Evolutionary conservation across 345 rosid genomes (phyloP), one percentile per base, ranked within the genome.

Genomic region (Eucalyptus urophylla): DNA sequence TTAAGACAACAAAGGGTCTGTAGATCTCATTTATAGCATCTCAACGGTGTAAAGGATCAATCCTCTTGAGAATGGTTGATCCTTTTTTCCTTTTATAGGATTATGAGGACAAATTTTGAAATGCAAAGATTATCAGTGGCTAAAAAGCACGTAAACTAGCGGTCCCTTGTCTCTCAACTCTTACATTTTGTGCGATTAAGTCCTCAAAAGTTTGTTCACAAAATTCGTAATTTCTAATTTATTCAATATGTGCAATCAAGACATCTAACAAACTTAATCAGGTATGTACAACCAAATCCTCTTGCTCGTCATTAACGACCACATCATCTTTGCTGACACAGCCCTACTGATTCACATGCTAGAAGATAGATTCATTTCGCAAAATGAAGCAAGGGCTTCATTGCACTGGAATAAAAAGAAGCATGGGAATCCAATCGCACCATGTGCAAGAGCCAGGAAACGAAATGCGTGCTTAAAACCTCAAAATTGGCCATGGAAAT

Each of bases 251-350:
- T 72, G 8, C 14, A 53, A 53, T 53, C 58, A 53, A 53, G 1
- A 2, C 2, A 15, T 31, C 4, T 4, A 31, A 43, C 43, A 43
- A 43, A 43, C 43, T 43, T 43, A 43, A 43, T 43, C 43, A 43
- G 43, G 43, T 43, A 43, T 43, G 43, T 43, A 43, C 43, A 43
- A 43, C 43, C 43, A 43, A 43, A 67, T n/a, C 12, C 43, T 31
- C 21, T 31, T 11, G 1, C 22, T 15, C 80, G 0, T 67, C 3
- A 0, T 62, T 29, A 62, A 14, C 1, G 6, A 15, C 1, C 11
- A 5, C 14, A n/a, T 72, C 44, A 0, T 0, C 2, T 33, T 14
- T 72, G 14, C 40, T 3, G 2, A 33, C 80, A 33, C 2, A 24
- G 24, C 81, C 11, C 14, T 33, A 14, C 80, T 8, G 8, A 72